A percentile compares a stretch with the other conserved stretches of the same genome.
Evolutionary conservation across 371 early-diverging fungal species (phyloP).

Genomic region (Cokeromyces recurvatus): DNA sequence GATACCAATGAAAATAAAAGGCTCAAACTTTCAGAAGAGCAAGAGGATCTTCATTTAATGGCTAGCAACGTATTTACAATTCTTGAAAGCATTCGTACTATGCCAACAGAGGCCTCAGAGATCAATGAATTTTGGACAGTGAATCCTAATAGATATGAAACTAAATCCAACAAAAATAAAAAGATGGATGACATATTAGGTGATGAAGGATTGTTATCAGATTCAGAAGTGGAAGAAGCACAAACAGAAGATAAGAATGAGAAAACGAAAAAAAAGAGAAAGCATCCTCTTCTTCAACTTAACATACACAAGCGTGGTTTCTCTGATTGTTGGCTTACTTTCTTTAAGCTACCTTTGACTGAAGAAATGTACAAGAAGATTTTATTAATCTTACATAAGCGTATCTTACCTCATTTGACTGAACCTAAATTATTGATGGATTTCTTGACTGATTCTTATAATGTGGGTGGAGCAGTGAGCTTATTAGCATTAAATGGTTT

Average conservation of each 20-base stretch:
- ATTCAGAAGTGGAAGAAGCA: constrained; percentile 40
- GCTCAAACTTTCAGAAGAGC: no score
- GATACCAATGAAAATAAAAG: no score
- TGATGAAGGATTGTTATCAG: constrained; percentile 27
- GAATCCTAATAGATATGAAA: constrained; percentile 34
- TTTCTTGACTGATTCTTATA: constrained; percentile 86
- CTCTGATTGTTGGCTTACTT: constrained; percentile 75
- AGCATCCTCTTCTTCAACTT: constrained; percentile 36
- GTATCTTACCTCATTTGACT: constrained; percentile 78
- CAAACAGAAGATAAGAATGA: constrained; percentile 20
- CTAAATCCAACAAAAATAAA: constrained; percentile 16
- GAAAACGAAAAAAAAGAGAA: constrained; percentile 15
- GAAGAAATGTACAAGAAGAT: constrained; percentile 73
- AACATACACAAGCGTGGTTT: constrained; percentile 57
- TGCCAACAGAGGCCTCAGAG: constrained; percentile 58
- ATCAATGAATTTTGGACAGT: constrained; percentile 62
- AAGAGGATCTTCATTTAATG: constrained; percentile 19
- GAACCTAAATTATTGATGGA: constrained; percentile 82
- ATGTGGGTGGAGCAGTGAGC: constrained; percentile 78
- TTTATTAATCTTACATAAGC: constrained; percentile 77
- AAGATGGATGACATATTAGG: constrained; percentile 26
- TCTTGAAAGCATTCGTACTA: constrained; percentile 49
- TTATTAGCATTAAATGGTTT: constrained; percentile 90
- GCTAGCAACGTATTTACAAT: constrained; percentile 52
- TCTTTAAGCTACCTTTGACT: constrained; percentile 70